phyloP scores from a whole-genome alignment of 352 stramenopile species.

The Hyphochytrium catenoides region DNA sequence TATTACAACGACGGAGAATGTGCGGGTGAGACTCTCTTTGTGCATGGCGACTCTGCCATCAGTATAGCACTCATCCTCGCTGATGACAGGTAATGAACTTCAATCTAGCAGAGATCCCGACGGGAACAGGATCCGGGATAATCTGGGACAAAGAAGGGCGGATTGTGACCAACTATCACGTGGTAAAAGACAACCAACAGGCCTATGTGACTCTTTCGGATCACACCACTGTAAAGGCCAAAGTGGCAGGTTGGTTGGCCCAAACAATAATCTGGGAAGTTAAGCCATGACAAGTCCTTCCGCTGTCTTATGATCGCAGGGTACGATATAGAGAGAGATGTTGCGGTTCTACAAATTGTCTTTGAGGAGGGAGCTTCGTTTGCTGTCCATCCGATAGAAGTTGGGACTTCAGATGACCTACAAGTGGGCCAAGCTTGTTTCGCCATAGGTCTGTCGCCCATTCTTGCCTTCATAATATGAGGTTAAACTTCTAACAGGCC shows the following conservation, averaged over 20 bases:
- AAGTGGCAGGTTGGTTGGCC: too few relatives aligned
- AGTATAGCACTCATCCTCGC: too few relatives aligned
- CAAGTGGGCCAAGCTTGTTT: slow-evolving; percentile 32
- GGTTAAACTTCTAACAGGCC: too few relatives aligned
- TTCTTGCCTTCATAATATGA: too few relatives aligned
- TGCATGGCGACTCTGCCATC: too few relatives aligned
- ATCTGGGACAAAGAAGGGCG: slow-evolving; percentile 43
- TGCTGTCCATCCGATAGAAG: not conserved
- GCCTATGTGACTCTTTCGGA: slow-evolving; percentile 7
- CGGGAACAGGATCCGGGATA: slow-evolving; percentile 28
- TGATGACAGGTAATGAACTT: too few relatives aligned
- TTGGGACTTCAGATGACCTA: slow-evolving; percentile 13
- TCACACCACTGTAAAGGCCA: not conserved
- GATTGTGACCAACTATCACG: slow-evolving; percentile 55
- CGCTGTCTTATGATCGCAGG: slow-evolving; percentile 2
- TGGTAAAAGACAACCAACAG: slow-evolving; percentile 16
- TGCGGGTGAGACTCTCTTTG: too few relatives aligned
- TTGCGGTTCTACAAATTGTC: not conserved
- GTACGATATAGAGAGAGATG: slow-evolving; percentile 1
- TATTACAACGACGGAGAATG: too few relatives aligned
- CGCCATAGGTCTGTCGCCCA: too few relatives aligned
- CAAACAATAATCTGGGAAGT: too few relatives aligned
- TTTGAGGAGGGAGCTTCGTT: not conserved
- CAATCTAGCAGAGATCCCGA: too few relatives aligned
- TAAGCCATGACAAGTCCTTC: slow-evolving; percentile 5